Evolutionary conservation across 768 basidiomycete genomes (phyloP).

Genomic region (Hericium erinaceus): DNA sequence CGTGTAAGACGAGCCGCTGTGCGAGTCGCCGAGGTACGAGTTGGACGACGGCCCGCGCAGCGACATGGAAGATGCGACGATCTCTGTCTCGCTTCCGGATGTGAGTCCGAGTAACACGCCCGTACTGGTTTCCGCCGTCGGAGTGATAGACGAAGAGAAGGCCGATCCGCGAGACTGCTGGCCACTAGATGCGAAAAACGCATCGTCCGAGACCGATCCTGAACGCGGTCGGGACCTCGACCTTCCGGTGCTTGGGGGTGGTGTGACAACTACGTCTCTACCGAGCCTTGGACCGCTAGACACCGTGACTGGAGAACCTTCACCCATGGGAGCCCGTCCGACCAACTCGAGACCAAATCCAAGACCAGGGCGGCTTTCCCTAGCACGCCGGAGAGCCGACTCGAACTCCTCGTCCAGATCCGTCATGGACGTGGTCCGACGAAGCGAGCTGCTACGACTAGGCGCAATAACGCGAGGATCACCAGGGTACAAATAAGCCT

Average conservation of each 20-base stretch:
- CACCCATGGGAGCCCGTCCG: conserved; percentile 32
- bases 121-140: conserved; percentile 21
- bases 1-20: conserved; percentile 28
- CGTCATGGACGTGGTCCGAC: conserved; percentile 65
- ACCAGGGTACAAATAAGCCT: conserved; percentile 61
- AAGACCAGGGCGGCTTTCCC: conserved; percentile 32
- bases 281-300: conserved; percentile 51
- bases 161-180: conserved; percentile 19
- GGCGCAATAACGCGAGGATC: conserved; percentile 68
- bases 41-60: conserved; percentile 43
- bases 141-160: conserved; percentile 25
- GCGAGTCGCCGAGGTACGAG: conserved; percentile 50
- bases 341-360: conserved; percentile 35
- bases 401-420: conserved; percentile 61
- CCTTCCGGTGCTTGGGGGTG: conserved; percentile 32
- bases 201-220: conserved; percentile 31
- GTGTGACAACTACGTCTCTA: conserved; percentile 33
- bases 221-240: conserved; percentile 21
- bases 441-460: conserved; percentile 46
- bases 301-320: conserved; percentile 60
- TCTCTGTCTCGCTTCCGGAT: conserved; percentile 34
- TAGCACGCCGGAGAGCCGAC: conserved; percentile 32
- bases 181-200: conserved; percentile 33
- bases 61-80: conserved; percentile 34
- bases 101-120: conserved; percentile 27